A percentile compares a stretch with the other conserved stretches of the same genome.
Evolutionary conservation across 192 early-diverging fungal genomes (phyloP).

Genomic region (Podila horticola): DNA sequence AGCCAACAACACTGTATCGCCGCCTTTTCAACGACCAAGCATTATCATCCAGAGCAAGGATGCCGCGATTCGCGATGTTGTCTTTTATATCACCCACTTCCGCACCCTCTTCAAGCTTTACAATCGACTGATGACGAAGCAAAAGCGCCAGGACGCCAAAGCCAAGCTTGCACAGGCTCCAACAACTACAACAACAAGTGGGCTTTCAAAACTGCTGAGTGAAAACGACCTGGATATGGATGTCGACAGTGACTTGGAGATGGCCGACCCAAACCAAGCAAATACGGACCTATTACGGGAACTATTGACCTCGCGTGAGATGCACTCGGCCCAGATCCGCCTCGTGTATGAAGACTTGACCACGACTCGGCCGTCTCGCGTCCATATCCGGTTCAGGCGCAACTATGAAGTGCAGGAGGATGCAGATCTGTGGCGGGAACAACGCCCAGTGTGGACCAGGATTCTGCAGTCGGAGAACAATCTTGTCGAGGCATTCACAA

Average conservation of each 20-base stretch:
- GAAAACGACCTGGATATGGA: slow-evolving; percentile 10
- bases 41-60: not conserved
- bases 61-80: slow-evolving; percentile 4
- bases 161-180: too few relatives aligned
- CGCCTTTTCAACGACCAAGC: not conserved
- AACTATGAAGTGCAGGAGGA: not conserved
- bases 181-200: not conserved
- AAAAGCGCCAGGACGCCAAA: not conserved
- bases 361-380: not conserved
- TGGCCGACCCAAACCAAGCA: not conserved
- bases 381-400: not conserved
- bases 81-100: not conserved
- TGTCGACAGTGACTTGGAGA: not conserved
- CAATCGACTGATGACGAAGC: not conserved
- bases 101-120: slow-evolving; percentile 3
- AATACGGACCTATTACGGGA: not conserved
- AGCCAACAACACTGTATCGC: not conserved
- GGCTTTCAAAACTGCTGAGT: not conserved
- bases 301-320: not conserved
- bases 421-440: not conserved
- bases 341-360: slow-evolving; percentile 7
- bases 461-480: not conserved
- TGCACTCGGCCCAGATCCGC: slow-evolving; percentile 2
- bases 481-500: not conserved
- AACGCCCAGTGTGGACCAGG: not conserved